A percentile compares a stretch with the other conserved stretches of the same genome.
These are phyloP conservation scores for Chrysanthemum lavandulifolium DNA, from an alignment of 129 eudicot species.

Conservation along the genomic window DNA sequence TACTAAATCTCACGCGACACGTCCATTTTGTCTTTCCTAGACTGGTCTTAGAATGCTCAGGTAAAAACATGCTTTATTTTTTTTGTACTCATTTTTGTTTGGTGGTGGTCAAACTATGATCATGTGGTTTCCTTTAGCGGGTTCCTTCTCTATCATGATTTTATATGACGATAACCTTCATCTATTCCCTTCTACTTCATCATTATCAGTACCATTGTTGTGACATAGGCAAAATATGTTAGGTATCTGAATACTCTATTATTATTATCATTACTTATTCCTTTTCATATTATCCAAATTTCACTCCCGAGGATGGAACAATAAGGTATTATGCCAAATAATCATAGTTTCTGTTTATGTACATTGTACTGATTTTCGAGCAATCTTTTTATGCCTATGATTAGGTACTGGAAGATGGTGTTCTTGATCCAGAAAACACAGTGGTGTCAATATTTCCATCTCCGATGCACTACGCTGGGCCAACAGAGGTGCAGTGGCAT, in stretches of 20 bases:
- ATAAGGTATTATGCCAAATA: background rate
- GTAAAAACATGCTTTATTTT: background rate
- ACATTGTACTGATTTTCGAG: background rate
- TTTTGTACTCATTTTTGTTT: background rate
- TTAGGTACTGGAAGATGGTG: slow-evolving; percentile 88
- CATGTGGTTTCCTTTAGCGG: background rate
- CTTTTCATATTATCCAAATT: background rate
- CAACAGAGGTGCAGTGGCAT: slow-evolving; percentile 99
- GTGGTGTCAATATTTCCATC: slow-evolving; percentile 96
- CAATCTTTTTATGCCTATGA: slow-evolving; percentile 1
- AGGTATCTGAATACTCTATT: background rate
- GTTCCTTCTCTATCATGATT: too few species aligned
- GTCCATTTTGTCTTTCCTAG: background rate
- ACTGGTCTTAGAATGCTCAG: background rate
- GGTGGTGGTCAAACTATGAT: background rate
- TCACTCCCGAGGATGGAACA: background rate
- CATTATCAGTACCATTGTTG: background rate
- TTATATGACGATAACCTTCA: too few species aligned
- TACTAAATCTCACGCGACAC: background rate
- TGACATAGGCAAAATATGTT: background rate
- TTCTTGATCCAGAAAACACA: slow-evolving; percentile 87
- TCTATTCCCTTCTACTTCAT: background rate
- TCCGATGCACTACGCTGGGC: slow-evolving; percentile 99
- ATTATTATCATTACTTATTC: background rate
- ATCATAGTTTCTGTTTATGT: background rate